Percentiles rank a stretch among this genome's conserved stretches.
Conservation (phyloP, 805 yeast species). For the Wickerhamiella azyma region DNA sequence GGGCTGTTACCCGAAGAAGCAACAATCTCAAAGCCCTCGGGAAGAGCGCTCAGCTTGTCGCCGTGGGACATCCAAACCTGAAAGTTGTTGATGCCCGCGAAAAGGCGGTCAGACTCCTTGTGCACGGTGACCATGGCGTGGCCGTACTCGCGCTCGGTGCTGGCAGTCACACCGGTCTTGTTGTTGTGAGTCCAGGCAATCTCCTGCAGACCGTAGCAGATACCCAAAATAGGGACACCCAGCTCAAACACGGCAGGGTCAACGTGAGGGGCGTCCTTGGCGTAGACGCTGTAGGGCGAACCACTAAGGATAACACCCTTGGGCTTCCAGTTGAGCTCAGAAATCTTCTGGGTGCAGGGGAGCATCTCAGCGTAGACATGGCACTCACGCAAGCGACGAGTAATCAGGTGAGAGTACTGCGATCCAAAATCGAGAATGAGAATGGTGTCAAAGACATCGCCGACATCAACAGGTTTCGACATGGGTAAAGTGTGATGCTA, state of each 20-base stretch:
- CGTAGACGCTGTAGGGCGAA: constrained; percentile 96
- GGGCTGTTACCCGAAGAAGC: constrained; percentile 94
- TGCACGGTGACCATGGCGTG: constrained; percentile 78
- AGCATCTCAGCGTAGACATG: constrained; percentile 98
- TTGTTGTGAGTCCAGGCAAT: constrained; percentile 89
- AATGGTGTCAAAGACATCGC: constrained; percentile 88
- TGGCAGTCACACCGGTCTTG: constrained; percentile 76
- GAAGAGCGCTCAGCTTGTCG: constrained; percentile 84
- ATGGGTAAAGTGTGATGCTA: neutral
- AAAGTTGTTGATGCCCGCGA: constrained; percentile 81
- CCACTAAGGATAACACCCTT: constrained; percentile 94
- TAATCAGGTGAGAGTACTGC: constrained; percentile 91
- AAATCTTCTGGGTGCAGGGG: constrained; percentile 95
- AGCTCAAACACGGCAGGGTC: constrained; percentile 86
- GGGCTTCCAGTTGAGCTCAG: constrained; percentile 87
- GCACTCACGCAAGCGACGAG: constrained; percentile 95
- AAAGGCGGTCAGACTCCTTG: constrained; percentile 54
- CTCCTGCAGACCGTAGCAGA: constrained; percentile 99
- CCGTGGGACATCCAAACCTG: constrained; percentile 99
- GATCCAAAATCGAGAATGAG: constrained; percentile 96
- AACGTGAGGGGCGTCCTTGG: constrained; percentile 91
- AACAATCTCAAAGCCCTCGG: constrained; percentile 74
- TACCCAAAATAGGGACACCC: constrained; percentile 88
- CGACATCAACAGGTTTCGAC: constrained; percentile 39
- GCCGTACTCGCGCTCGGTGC: constrained; percentile 96